These are phyloP conservation scores for Chaetomium globosum DNA, from an alignment of 2,329 filamentous ascomycete genomes.

Conservation along the genomic window DNA sequence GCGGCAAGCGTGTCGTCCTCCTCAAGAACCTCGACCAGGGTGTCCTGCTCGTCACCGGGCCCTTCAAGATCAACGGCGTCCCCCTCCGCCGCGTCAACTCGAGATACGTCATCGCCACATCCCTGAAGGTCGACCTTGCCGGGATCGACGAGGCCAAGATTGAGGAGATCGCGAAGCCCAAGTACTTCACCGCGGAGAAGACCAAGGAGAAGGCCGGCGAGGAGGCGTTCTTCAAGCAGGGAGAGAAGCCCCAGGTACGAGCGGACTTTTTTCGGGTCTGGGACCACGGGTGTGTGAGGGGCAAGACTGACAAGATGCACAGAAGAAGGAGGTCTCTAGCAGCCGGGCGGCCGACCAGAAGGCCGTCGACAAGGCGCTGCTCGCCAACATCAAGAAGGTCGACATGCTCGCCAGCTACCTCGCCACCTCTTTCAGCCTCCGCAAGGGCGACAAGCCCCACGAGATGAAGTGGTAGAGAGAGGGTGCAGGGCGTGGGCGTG, in stretches of 20 bases:
- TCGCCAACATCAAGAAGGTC: slow-evolving; percentile 98
- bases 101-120: slow-evolving; percentile 91
- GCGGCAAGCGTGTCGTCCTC: slow-evolving; percentile 99
- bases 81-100: slow-evolving; percentile 93
- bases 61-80: slow-evolving; percentile 99
- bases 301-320: slow-evolving; percentile 47
- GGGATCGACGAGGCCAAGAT: slow-evolving; percentile 91
- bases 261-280: not conserved
- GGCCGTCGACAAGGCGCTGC: slow-evolving; percentile 93
- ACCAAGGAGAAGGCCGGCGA: slow-evolving; percentile 91
- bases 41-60: slow-evolving; percentile 97
- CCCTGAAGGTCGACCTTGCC: slow-evolving; percentile 78
- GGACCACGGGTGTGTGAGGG: not conserved
- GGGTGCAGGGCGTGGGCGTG: slow-evolving; percentile 28
- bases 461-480: slow-evolving; percentile 92
- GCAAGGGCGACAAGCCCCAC: slow-evolving; percentile 99
- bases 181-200: slow-evolving; percentile 98
- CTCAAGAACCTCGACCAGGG: slow-evolving; percentile 97
- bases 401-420: slow-evolving; percentile 93
- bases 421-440: slow-evolving; percentile 92
- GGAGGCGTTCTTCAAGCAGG: slow-evolving; percentile 99
- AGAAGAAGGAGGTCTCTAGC: slow-evolving; percentile 97
- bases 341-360: slow-evolving; percentile 96
- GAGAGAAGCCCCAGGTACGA: slow-evolving; percentile 94
- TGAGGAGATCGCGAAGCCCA: slow-evolving; percentile 70